Conservation (phyloP, 805 yeast genomes). For the Schizosaccharomyces cryophilus region DNA sequence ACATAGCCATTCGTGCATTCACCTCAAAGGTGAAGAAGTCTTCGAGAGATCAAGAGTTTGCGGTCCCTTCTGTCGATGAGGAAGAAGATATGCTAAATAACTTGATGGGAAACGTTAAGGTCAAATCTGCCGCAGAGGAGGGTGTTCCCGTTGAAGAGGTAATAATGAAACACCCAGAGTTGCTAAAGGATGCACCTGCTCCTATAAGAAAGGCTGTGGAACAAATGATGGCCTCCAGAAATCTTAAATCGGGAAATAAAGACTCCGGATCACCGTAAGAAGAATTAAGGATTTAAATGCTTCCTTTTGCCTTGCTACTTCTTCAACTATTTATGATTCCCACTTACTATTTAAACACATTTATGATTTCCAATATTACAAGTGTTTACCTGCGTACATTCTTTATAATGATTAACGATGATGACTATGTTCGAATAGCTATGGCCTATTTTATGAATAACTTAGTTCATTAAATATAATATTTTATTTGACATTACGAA, state of each 20-base stretch:
- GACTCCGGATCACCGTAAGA: neutral
- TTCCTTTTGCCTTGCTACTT: neutral
- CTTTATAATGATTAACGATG: too few species aligned
- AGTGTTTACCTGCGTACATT: too few species aligned
- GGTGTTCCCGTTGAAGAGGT: neutral
- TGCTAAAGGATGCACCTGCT: neutral
- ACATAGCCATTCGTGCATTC: neutral
- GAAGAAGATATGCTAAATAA: neutral
- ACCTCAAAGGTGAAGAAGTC: neutral
- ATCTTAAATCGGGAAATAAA: neutral
- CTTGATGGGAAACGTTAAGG: neutral
- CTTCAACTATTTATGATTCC: too few species aligned
- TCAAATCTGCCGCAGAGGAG: neutral
- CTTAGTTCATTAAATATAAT: too few species aligned
- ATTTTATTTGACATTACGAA: too few species aligned
- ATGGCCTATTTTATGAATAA: too few species aligned
- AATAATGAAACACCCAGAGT: neutral
- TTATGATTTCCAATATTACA: too few species aligned
- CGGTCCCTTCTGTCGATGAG: neutral
- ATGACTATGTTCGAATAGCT: too few species aligned
- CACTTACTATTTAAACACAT: too few species aligned
- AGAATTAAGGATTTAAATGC: neutral
- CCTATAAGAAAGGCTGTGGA: neutral
- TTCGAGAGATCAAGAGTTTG: neutral
- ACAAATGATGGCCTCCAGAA: neutral